Percentiles rank a stretch among this genome's conserved stretches.
phyloP scores from a whole-genome alignment of 495 filamentous ascomycete genomes.

The Lasiosphaeriaceae sp. region DNA sequence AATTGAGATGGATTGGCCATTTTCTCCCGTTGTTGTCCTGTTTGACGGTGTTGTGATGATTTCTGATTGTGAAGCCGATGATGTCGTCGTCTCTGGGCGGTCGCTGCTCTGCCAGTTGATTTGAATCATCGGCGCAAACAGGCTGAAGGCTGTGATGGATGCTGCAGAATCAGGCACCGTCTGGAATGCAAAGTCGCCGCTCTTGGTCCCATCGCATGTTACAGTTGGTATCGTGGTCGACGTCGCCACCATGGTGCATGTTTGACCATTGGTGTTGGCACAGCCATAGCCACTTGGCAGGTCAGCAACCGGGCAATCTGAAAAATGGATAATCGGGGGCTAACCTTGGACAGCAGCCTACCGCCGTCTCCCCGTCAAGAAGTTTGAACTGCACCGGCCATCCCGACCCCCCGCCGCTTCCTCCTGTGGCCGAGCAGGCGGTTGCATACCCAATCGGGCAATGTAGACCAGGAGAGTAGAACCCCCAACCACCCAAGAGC shows the following conservation, averaged over 20 bases:
- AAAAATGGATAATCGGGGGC: constrained; percentile 20
- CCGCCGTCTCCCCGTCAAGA: constrained; percentile 28
- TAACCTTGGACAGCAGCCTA: constrained; percentile 36
- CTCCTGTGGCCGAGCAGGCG: constrained; percentile 32
- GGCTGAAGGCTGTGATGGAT: constrained; percentile 21
- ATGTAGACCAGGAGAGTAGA: constrained; percentile 31
- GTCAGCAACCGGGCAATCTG: neutral
- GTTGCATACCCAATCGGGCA: constrained; percentile 32
- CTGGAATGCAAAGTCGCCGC: constrained; percentile 10
- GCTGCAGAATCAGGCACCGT: constrained; percentile 21
- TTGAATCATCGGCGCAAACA: constrained; percentile 34
- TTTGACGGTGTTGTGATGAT: neutral
- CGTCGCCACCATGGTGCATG: constrained; percentile 24
- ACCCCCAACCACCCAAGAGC: constrained; percentile 27
- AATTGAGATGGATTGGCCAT: neutral
- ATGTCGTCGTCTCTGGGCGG: neutral
- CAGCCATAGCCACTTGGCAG: constrained; percentile 27
- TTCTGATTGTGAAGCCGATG: neutral
- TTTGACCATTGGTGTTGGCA: constrained; percentile 32
- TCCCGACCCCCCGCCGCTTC: constrained; percentile 17
- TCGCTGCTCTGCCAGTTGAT: constrained; percentile 34
- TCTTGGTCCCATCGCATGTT: constrained; percentile 25
- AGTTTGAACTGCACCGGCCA: constrained; percentile 33
- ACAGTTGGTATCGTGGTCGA: constrained; percentile 23
- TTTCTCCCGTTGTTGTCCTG: neutral